Evolutionary conservation across 2,329 filamentous ascomycete genomes (phyloP).

Genomic region (Penicillium crustosum): DNA sequence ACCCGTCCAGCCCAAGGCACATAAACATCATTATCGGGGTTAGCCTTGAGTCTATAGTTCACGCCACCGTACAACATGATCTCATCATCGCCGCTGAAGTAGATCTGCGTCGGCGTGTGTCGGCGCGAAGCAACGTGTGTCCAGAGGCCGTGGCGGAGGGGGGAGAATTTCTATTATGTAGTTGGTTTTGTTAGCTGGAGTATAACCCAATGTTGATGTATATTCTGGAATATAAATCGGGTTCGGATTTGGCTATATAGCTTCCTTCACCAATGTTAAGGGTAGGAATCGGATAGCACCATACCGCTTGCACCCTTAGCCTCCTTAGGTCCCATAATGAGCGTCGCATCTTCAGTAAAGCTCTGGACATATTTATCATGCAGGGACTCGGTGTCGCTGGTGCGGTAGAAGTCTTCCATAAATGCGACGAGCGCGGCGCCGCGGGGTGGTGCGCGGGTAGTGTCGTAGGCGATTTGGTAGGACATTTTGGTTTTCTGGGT

Average conservation of each 20-base stretch:
- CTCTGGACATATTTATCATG: constrained; percentile 38
- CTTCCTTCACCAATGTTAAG: neutral
- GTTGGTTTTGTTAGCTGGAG: neutral
- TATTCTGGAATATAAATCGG: neutral
- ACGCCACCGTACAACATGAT: constrained; percentile 42
- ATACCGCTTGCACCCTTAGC: constrained; percentile 35
- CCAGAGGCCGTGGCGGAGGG: constrained; percentile 38
- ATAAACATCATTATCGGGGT: constrained; percentile 33
- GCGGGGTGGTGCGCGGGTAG: constrained; percentile 27
- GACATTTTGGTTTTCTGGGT: constrained; percentile 28
- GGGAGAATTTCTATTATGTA: constrained; percentile 31
- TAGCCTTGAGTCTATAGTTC: constrained; percentile 34
- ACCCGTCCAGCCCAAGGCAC: constrained; percentile 41
- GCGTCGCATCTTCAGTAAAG: constrained; percentile 38
- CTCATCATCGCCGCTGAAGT: constrained; percentile 35
- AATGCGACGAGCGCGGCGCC: constrained; percentile 31
- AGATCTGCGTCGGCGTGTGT: constrained; percentile 33
- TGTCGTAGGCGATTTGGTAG: constrained; percentile 33
- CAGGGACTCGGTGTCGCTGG: constrained; percentile 36
- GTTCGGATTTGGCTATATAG: neutral
- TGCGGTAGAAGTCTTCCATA: constrained; percentile 39
- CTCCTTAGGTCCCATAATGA: constrained; percentile 41
- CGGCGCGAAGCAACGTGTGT: constrained; percentile 36
- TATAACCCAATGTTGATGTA: neutral
- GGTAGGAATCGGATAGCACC: neutral